Conservation (phyloP, 257 asterid genomes). For the Plantago elongata region DNA sequence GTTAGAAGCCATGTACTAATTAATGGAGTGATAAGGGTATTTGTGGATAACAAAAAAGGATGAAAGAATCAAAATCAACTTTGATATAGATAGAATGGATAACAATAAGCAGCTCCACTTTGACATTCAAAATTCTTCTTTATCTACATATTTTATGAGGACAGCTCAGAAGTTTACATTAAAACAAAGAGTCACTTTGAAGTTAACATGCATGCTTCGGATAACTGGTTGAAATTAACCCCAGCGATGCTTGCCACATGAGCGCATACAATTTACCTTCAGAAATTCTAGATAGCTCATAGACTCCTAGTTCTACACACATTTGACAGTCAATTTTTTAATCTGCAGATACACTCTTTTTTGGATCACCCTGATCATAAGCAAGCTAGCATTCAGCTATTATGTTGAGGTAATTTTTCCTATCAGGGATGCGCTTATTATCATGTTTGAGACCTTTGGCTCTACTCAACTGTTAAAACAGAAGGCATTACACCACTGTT, state of each 20-base stretch:
- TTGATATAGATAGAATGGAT: too few species aligned
- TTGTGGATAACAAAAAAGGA: too few species aligned
- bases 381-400: conserved; percentile 98
- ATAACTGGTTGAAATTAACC: not conserved
- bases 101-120: too few species aligned
- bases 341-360: conserved; percentile 77
- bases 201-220: not conserved
- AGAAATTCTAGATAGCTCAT: not conserved
- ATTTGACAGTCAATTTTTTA: conserved; percentile 10
- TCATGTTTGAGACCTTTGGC: too few species aligned
- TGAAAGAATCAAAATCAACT: too few species aligned
- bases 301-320: conserved; percentile 1
- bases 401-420: conserved; percentile 76
- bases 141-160: too few species aligned
- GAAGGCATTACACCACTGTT: not conserved
- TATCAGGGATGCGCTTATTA: not conserved
- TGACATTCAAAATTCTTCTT: too few species aligned
- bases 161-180: not conserved
- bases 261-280: conserved; percentile 1
- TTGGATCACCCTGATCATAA: conserved; percentile 82
- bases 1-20: too few species aligned
- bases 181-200: not conserved
- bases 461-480: too few species aligned
- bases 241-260: conserved; percentile 3
- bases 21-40: too few species aligned